These are phyloP conservation scores for Monsonia emarginata DNA, from an alignment of 441 rosid species.

Conservation along the genomic window DNA sequence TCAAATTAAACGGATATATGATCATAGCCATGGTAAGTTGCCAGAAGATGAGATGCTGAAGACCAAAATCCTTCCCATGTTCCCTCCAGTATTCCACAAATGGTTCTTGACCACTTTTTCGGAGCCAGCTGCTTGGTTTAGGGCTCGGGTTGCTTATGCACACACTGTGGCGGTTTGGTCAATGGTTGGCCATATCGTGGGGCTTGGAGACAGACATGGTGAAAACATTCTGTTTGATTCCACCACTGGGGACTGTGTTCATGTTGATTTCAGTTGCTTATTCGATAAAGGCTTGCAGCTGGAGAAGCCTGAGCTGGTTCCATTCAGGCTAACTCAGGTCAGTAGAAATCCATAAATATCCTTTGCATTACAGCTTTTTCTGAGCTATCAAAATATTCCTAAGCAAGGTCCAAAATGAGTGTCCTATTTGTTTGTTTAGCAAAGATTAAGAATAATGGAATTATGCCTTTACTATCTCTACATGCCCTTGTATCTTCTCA, in stretches of 20 bases:
- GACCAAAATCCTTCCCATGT: slow-evolving; percentile 87
- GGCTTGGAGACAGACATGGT: slow-evolving; percentile 95
- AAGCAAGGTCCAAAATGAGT: neutral
- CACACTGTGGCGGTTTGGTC: slow-evolving; percentile 99
- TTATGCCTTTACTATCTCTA: no score
- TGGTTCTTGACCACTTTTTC: slow-evolving; percentile 97
- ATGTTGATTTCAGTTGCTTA: slow-evolving; percentile 97
- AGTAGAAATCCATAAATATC: slow-evolving; percentile 10
- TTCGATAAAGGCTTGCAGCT: slow-evolving; percentile 94
- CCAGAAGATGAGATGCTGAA: slow-evolving; percentile 91
- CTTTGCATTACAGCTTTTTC: slow-evolving; percentile 1
- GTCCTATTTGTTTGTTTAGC: no score
- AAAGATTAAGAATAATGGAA: no score
- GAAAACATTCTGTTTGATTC: slow-evolving; percentile 98
- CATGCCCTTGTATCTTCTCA: no score
- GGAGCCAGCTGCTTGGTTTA: slow-evolving; percentile 99
- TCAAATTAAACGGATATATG: slow-evolving; percentile 78
- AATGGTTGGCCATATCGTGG: slow-evolving; percentile 98
- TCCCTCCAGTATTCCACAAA: slow-evolving; percentile 90
- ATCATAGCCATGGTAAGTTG: slow-evolving; percentile 70
- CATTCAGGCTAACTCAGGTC: slow-evolving; percentile 97
- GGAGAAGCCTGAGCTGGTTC: slow-evolving; percentile 99
- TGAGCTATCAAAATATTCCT: neutral
- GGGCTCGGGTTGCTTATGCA: slow-evolving; percentile 93
- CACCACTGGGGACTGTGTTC: slow-evolving; percentile 95